Percentiles rank a stretch among this genome's conserved stretches.
phyloP scores from a whole-genome alignment of 75 land plant genomes.

The Pinus taeda region DNA sequence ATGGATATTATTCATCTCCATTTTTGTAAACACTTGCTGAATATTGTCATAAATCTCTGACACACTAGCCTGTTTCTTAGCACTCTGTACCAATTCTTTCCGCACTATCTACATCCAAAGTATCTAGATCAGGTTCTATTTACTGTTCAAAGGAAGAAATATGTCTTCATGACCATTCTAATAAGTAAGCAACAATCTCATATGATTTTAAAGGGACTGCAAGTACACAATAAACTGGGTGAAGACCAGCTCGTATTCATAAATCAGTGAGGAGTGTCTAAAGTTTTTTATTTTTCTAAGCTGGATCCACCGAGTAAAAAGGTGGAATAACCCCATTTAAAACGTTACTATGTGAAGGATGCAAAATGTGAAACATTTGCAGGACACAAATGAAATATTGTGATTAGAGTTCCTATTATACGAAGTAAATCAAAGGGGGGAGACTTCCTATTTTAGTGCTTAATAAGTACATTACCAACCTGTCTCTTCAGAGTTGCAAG shows the following conservation, averaged over 20 bases:
- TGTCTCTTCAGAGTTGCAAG: slow-evolving; percentile 78
- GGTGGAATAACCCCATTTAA: background rate
- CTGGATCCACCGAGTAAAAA: background rate
- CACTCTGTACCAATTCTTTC: slow-evolving; percentile 67
- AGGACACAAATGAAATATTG: background rate
- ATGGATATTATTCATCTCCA: slow-evolving; percentile 57
- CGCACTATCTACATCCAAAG: slow-evolving; percentile 49
- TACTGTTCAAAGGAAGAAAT: background rate
- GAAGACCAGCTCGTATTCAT: background rate
- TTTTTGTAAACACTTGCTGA: slow-evolving; percentile 66
- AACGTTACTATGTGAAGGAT: background rate
- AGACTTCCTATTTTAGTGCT: background rate
- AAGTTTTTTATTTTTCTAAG: background rate
- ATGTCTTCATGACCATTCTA: background rate
- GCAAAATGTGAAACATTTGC: background rate
- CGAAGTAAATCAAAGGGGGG: background rate
- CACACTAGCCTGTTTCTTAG: slow-evolving; percentile 48
- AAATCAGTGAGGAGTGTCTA: background rate
- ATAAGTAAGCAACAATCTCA: background rate
- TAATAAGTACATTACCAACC: slow-evolving; percentile 31
- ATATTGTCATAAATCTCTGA: slow-evolving; percentile 62
- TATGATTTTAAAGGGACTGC: background rate
- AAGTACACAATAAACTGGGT: background rate
- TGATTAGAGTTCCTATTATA: background rate
- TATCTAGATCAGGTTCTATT: background rate